Conservation (phyloP, 2,329 filamentous ascomycete species). For the Fusarium anguioides region DNA sequence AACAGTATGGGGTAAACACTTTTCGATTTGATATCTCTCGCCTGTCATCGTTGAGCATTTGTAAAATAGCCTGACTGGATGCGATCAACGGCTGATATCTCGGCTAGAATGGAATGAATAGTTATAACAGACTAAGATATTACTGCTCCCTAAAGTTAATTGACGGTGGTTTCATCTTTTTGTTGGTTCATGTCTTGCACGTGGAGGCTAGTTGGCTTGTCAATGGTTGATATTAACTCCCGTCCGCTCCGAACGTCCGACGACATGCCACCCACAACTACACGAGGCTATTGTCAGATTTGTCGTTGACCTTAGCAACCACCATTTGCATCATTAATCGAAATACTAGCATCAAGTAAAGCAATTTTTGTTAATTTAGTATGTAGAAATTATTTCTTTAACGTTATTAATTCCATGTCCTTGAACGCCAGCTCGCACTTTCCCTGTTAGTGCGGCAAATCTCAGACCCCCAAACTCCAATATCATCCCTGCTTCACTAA, state of each 20-base stretch:
- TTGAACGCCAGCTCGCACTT: background rate
- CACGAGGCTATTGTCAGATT: slow-evolving; percentile 4
- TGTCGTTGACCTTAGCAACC: too few species aligned
- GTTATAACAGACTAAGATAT: slow-evolving; percentile 21
- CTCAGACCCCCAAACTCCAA: background rate
- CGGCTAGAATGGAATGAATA: slow-evolving; percentile 2
- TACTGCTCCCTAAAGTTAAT: background rate
- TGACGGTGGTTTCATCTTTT: background rate
- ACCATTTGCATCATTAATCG: too few species aligned
- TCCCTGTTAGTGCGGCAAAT: background rate
- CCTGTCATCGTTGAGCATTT: slow-evolving; percentile 40
- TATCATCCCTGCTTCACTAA: background rate
- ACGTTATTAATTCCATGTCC: background rate
- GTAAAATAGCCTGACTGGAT: background rate
- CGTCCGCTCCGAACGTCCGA: background rate
- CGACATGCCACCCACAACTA: too few species aligned
- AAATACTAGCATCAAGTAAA: background rate
- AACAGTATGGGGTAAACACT: slow-evolving; percentile 47
- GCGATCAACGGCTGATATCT: background rate
- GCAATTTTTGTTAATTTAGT: background rate
- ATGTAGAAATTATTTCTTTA: background rate
- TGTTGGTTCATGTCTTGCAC: slow-evolving; percentile 19
- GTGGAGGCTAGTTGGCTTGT: slow-evolving; percentile 11
- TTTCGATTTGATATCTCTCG: slow-evolving; percentile 42
- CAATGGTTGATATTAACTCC: slow-evolving; percentile 6